phyloP scores from a whole-genome alignment of 2,329 filamentous ascomycete species.

The Colletotrichum eremochloae region DNA sequence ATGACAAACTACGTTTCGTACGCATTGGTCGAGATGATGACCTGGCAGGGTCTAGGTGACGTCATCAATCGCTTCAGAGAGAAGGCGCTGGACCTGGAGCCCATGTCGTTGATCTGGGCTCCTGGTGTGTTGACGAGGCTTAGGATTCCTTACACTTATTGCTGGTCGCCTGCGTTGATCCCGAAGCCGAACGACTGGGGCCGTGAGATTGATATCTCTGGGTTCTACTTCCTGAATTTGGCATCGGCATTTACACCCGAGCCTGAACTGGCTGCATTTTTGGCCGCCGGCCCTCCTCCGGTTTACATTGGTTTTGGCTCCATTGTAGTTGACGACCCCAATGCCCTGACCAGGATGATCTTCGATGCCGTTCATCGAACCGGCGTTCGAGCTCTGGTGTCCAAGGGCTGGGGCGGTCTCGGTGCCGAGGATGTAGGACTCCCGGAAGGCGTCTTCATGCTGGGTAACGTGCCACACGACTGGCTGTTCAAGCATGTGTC shows the following conservation, averaged over 20 bases:
- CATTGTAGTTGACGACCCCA: slow-evolving; percentile 83
- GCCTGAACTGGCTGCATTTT: slow-evolving; percentile 74
- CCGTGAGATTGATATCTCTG: slow-evolving; percentile 77
- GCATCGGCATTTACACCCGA: slow-evolving; percentile 76
- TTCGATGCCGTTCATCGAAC: slow-evolving; percentile 77
- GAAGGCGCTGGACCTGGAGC: slow-evolving; percentile 79
- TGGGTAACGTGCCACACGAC: slow-evolving; percentile 89
- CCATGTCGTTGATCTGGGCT: slow-evolving; percentile 84
- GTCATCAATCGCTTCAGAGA: slow-evolving; percentile 90
- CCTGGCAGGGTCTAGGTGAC: slow-evolving; percentile 92
- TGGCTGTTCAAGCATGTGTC: slow-evolving; percentile 89
- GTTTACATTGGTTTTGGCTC: slow-evolving; percentile 89
- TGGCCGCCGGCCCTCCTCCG: slow-evolving; percentile 77
- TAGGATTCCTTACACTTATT: slow-evolving; percentile 88
- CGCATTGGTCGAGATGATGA: slow-evolving; percentile 88
- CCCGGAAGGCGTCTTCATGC: slow-evolving; percentile 84
- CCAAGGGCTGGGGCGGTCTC: slow-evolving; percentile 89
- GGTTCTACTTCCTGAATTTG: slow-evolving; percentile 81
- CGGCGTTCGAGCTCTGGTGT: slow-evolving; percentile 83
- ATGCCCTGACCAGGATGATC: slow-evolving; percentile 77
- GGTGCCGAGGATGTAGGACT: slow-evolving; percentile 77
- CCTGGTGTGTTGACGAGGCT: slow-evolving; percentile 83
- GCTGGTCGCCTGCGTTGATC: slow-evolving; percentile 88
- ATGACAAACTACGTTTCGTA: slow-evolving; percentile 88
- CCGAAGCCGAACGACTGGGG: slow-evolving; percentile 84